Percentiles rank a stretch among this genome's conserved stretches.
Evolutionary conservation across 108 stramenopile genomes (phyloP).

Genomic region (Cyclotella atomus): DNA sequence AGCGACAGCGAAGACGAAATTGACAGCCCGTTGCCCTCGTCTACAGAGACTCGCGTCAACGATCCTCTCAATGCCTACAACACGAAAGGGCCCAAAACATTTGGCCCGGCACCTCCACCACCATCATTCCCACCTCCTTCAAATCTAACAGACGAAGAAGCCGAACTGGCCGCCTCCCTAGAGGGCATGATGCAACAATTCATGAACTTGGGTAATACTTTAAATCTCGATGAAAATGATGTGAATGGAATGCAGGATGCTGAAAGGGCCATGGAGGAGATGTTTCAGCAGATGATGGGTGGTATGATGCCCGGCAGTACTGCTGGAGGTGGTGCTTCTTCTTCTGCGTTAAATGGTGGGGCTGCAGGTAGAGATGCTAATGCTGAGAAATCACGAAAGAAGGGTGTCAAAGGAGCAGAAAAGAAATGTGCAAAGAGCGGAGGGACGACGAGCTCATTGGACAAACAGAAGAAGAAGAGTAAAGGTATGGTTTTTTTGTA

Average conservation of each 20-base stretch:
- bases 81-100: not conserved
- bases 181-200: conserved; percentile 46
- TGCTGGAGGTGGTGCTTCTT: not conserved
- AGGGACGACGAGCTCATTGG: not conserved
- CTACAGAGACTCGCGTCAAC: not conserved
- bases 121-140: conserved; percentile 4
- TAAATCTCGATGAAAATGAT: conserved; percentile 91
- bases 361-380: not conserved
- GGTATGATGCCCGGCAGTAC: not conserved
- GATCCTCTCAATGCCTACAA: not conserved
- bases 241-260: conserved; percentile 97
- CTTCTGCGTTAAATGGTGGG: not conserved
- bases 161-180: conserved; percentile 32
- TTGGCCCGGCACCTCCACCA: conserved; percentile 35
- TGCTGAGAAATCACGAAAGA: not conserved
- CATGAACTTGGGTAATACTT: conserved; percentile 74
- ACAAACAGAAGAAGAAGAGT: too few species aligned
- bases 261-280: conserved; percentile 65
- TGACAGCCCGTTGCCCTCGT: not conserved
- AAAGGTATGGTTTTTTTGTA: too few species aligned
- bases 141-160: conserved; percentile 22
- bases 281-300: not conserved
- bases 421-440: not conserved
- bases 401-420: not conserved
- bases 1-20: conserved; percentile 24